phyloP scores from a whole-genome alignment of 75 land plant genomes.

The Isoetes taiwanensis region DNA sequence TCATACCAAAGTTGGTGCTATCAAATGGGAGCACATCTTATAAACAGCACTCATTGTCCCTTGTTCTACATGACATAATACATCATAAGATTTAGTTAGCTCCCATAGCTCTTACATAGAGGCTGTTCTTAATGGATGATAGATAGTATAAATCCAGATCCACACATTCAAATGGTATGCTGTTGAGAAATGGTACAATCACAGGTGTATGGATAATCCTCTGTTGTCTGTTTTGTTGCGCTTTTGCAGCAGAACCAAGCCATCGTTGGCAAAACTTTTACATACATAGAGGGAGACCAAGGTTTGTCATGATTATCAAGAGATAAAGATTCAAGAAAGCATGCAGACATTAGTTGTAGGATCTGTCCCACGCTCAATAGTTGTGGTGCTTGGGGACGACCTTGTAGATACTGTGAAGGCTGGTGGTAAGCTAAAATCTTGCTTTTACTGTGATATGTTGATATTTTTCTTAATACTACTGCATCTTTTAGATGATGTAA shows the following conservation, averaged over 20 bases:
- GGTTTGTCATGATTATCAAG: conserved; percentile 92
- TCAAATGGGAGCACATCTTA: too few species aligned
- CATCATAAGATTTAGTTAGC: too few species aligned
- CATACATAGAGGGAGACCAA: conserved; percentile 40
- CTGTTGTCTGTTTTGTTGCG: background rate
- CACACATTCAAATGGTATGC: too few species aligned
- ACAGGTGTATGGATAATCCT: too few species aligned
- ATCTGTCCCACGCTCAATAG: conserved; percentile 89
- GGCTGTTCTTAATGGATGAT: too few species aligned
- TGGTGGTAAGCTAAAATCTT: conserved; percentile 48
- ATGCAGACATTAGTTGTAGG: conserved; percentile 81
- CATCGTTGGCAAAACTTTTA: conserved; percentile 50
- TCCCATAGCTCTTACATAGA: too few species aligned
- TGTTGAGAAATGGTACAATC: too few species aligned
- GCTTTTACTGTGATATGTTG: conserved; percentile 8
- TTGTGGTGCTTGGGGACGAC: conserved; percentile 68
- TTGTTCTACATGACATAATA: too few species aligned
- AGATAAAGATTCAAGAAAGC: conserved; percentile 90
- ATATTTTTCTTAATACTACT: conserved; percentile 12
- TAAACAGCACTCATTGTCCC: too few species aligned
- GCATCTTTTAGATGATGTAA: conserved; percentile 48
- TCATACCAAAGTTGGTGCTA: too few species aligned
- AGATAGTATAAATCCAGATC: too few species aligned
- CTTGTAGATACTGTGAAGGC: conserved; percentile 91
- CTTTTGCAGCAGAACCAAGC: conserved; percentile 37